These are phyloP conservation scores for Pichia sp. DNA, from an alignment of 1,139 yeast genomes.

Conservation along the genomic window DNA sequence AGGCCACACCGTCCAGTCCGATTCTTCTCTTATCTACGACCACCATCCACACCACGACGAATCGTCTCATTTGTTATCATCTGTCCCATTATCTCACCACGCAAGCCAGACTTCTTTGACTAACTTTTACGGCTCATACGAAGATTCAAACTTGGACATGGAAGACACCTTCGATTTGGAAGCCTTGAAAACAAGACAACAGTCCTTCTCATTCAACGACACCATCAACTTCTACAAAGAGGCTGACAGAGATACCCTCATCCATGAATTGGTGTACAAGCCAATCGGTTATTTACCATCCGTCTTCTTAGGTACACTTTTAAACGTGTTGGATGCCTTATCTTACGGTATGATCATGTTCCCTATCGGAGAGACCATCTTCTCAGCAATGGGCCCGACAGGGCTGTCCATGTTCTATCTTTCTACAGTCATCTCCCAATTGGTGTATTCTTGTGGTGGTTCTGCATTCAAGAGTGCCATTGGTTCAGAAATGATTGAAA, in stretches of 20 bases:
- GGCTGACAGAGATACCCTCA: slow-evolving; percentile 22
- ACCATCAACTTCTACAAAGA: slow-evolving; percentile 11
- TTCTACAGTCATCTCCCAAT: slow-evolving; percentile 83
- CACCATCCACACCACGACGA: background rate
- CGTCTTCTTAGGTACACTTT: slow-evolving; percentile 76
- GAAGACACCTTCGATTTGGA: slow-evolving; percentile 7
- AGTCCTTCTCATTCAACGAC: slow-evolving; percentile 3
- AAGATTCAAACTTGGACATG: slow-evolving; percentile 1
- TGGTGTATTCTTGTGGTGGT: slow-evolving; percentile 86
- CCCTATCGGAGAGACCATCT: slow-evolving; percentile 80
- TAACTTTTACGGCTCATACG: slow-evolving; percentile 4
- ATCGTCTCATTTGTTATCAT: background rate
- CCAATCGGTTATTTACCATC: slow-evolving; percentile 65
- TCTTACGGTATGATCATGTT: slow-evolving; percentile 98
- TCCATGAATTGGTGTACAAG: slow-evolving; percentile 31
- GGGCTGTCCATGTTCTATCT: slow-evolving; percentile 95
- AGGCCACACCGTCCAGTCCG: no score
- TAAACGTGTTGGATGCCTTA: slow-evolving; percentile 88
- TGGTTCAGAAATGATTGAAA: slow-evolving; percentile 98
- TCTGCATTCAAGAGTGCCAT: slow-evolving; percentile 86
- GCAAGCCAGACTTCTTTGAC: background rate
- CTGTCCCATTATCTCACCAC: background rate
- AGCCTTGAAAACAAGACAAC: slow-evolving; percentile 1
- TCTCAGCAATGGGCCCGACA: slow-evolving; percentile 76
- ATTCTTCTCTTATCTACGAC: background rate